Percentiles rank a stretch among this genome's conserved stretches.
These are phyloP conservation scores for Chimonanthus salicifolius DNA, from an alignment of 164 flowering plant genomes.

Conservation along the genomic window DNA sequence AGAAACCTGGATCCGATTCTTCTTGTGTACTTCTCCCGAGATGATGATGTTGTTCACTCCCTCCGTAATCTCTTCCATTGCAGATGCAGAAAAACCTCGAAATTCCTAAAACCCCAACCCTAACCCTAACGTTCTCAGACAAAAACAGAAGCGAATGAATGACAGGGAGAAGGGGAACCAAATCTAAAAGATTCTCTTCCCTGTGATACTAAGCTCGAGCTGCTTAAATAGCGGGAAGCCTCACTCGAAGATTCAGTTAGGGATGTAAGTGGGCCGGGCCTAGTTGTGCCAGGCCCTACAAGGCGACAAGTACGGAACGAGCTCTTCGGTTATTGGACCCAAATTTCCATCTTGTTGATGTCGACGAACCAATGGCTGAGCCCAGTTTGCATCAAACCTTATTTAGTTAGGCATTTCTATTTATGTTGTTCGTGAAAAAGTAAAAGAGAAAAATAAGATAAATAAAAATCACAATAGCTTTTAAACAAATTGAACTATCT, in stretches of 20 bases:
- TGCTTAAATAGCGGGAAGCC: conserved; percentile 10
- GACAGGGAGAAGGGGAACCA: not conserved
- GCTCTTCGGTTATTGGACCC: too few species aligned
- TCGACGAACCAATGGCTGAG: not conserved
- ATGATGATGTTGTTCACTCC: conserved; percentile 48
- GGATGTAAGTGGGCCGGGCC: not conserved
- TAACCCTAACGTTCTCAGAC: not conserved
- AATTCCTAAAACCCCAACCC: conserved; percentile 1
- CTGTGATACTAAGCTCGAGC: not conserved
- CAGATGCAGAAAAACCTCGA: not conserved
- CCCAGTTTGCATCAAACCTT: not conserved
- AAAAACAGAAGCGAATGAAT: not conserved
- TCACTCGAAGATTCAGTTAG: not conserved
- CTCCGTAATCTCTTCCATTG: conserved; percentile 56
- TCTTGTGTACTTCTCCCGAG: conserved; percentile 20
- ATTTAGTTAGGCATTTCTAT: too few species aligned
- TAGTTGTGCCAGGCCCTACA: not conserved
- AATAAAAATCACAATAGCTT: too few species aligned
- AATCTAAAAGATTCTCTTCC: not conserved
- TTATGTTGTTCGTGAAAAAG: too few species aligned
- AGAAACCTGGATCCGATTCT: conserved; percentile 71
- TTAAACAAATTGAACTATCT: too few species aligned
- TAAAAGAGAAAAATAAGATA: too few species aligned
- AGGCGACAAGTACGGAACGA: not conserved
- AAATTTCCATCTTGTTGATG: too few species aligned